Conservation (phyloP, 495 filamentous ascomycete genomes). For the Aspergillus affinis region DNA sequence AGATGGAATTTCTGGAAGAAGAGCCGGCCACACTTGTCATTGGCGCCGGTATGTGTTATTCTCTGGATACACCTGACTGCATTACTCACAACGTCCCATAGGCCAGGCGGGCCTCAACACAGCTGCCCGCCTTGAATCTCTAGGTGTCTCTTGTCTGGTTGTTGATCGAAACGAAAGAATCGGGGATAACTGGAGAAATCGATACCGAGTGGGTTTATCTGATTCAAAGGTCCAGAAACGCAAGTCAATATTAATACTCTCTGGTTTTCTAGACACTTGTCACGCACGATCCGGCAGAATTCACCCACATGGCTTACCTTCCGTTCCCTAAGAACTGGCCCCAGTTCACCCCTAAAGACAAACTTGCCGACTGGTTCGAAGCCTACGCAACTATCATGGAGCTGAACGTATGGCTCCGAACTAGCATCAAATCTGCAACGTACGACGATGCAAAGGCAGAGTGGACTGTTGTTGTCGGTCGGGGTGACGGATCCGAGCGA, state of each 20-base stretch:
- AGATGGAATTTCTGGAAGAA: slow-evolving; percentile 53
- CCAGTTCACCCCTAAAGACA: slow-evolving; percentile 75
- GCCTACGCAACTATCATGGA: slow-evolving; percentile 70
- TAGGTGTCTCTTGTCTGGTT: slow-evolving; percentile 62
- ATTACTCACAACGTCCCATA: slow-evolving; percentile 1
- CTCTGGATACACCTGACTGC: neutral
- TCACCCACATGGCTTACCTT: slow-evolving; percentile 73
- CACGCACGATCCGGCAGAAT: slow-evolving; percentile 72
- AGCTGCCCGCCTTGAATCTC: slow-evolving; percentile 66
- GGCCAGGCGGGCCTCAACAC: slow-evolving; percentile 58
- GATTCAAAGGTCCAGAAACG: neutral
- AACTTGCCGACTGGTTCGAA: slow-evolving; percentile 76
- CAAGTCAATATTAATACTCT: neutral
- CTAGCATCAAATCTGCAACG: slow-evolving; percentile 47
- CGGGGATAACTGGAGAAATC: slow-evolving; percentile 77
- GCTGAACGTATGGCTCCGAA: slow-evolving; percentile 69
- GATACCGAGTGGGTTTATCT: slow-evolving; percentile 43
- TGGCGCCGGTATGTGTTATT: slow-evolving; percentile 49
- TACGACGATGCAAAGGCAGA: slow-evolving; percentile 53
- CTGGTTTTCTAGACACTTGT: slow-evolving; percentile 40
- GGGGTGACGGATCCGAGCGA: slow-evolving; percentile 40
- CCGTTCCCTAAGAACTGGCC: slow-evolving; percentile 68
- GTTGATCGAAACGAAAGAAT: slow-evolving; percentile 65
- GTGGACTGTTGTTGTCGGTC: slow-evolving; percentile 62
- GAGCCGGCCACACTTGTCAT: slow-evolving; percentile 68